These are phyloP conservation scores for Eutrema yunnanense DNA, from an alignment of 345 rosid genomes.

Conservation along the genomic window DNA sequence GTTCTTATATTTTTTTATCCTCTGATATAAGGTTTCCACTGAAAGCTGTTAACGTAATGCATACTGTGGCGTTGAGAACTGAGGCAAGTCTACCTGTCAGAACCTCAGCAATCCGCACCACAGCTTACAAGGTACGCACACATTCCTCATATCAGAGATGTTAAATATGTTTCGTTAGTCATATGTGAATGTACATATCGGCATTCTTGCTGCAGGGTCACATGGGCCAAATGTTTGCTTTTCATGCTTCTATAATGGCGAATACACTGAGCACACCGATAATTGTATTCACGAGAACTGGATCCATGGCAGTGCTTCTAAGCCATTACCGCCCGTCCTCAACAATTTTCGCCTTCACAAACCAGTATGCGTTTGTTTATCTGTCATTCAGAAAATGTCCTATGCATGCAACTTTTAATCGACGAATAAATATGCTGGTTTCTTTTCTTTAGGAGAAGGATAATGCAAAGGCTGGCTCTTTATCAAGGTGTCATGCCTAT, in stretches of 20 bases:
- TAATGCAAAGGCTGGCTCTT: slow-evolving; percentile 81
- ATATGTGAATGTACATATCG: not conserved
- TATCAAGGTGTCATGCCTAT: slow-evolving; percentile 91
- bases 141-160: not conserved
- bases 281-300: slow-evolving; percentile 89
- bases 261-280: slow-evolving; percentile 75
- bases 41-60: slow-evolving; percentile 96
- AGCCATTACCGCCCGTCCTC: slow-evolving; percentile 88
- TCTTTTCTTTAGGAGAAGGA: slow-evolving; percentile 55
- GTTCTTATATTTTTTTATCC: not conserved
- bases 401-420: not conserved
- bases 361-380: slow-evolving; percentile 50
- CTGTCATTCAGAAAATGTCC: not conserved
- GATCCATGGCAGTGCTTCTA: slow-evolving; percentile 82
- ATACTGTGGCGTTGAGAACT: slow-evolving; percentile 81
- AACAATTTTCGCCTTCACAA: slow-evolving; percentile 90
- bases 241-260: slow-evolving; percentile 91
- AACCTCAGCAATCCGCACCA: slow-evolving; percentile 44
- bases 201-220: slow-evolving; percentile 50
- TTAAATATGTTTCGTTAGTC: not conserved
- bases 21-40: slow-evolving; percentile 58
- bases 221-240: slow-evolving; percentile 99
- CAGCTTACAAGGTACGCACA: slow-evolving; percentile 51
- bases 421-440: not conserved
- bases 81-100: slow-evolving; percentile 71